A percentile compares a stretch with the other conserved stretches of the same genome.
These are phyloP conservation scores for Hymenoscyphus scutula DNA, from an alignment of 2,329 filamentous ascomycete species.

Conservation along the genomic window DNA sequence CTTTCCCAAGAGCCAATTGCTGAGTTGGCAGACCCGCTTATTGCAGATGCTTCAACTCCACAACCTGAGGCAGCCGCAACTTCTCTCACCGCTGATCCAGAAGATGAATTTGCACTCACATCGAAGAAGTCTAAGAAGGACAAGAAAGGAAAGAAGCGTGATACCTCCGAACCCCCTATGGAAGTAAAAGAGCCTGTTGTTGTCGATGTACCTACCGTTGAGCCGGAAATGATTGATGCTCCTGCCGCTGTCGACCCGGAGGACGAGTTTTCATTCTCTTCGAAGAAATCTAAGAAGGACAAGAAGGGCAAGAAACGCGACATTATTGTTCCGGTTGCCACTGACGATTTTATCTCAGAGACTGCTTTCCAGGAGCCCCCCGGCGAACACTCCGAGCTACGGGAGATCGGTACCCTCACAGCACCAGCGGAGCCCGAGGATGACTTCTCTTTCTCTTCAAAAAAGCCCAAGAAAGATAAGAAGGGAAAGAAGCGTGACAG, in stretches of 20 bases:
- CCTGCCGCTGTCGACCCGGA: background rate
- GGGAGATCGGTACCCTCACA: too few relatives aligned
- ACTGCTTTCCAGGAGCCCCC: too few relatives aligned
- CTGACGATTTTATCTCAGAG: background rate
- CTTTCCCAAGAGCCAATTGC: slow-evolving; percentile 1
- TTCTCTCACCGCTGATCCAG: slow-evolving; percentile 14
- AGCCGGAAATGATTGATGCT: slow-evolving; percentile 1
- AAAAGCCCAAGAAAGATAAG: slow-evolving; percentile 22
- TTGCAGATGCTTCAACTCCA: slow-evolving; percentile 1
- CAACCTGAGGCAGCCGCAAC: slow-evolving; percentile 14
- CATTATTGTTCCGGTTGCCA: slow-evolving; percentile 2
- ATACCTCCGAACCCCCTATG: slow-evolving; percentile 3
- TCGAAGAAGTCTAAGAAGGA: slow-evolving; percentile 22
- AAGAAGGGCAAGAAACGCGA: slow-evolving; percentile 16
- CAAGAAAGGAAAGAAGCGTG: slow-evolving; percentile 37
- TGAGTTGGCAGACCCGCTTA: background rate
- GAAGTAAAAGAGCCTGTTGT: background rate
- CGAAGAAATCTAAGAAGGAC: slow-evolving; percentile 11
- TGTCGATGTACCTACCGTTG: background rate
- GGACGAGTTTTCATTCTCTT: background rate
- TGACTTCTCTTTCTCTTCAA: background rate
- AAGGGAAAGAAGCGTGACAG: slow-evolving; percentile 18
- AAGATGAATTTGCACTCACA: slow-evolving; percentile 23
- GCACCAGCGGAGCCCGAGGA: too few relatives aligned
- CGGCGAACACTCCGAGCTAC: too few relatives aligned